These are phyloP conservation scores for Euclidium syriacum DNA, from an alignment of 345 rosid species.

Conservation along the genomic window DNA sequence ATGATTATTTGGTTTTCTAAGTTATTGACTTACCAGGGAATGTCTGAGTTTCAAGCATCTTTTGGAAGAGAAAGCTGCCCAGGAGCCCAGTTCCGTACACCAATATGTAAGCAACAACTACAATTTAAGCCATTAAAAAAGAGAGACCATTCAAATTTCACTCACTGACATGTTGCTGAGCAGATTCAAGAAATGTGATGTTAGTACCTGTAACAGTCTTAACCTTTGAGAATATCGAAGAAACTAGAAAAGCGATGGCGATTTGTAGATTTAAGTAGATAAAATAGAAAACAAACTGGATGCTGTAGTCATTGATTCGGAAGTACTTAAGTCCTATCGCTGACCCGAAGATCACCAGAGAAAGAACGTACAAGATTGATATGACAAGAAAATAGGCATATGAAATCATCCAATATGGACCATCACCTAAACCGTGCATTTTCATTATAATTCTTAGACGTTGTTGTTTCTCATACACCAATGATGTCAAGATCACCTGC, in stretches of 20 bases:
- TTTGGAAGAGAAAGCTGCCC: conserved; percentile 65
- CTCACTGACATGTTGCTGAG: background rate
- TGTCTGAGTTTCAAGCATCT: conserved; percentile 52
- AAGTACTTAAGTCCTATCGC: conserved; percentile 76
- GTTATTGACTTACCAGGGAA: conserved; percentile 81
- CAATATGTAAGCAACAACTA: conserved; percentile 61
- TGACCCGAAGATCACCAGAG: conserved; percentile 73
- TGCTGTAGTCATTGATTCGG: conserved; percentile 56
- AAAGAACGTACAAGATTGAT: conserved; percentile 53
- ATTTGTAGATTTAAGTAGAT: conserved; percentile 81
- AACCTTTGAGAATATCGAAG: conserved; percentile 61
- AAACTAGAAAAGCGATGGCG: conserved; percentile 60
- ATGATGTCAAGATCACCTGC: conserved; percentile 60
- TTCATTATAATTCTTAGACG: conserved; percentile 87
- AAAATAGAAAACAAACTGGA: conserved; percentile 67
- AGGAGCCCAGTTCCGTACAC: conserved; percentile 85
- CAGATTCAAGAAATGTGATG: background rate
- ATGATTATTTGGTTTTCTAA: too few species aligned
- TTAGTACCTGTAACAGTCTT: conserved; percentile 87
- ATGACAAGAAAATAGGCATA: conserved; percentile 69
- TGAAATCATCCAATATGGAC: conserved; percentile 88
- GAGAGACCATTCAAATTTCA: background rate
- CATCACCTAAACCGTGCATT: conserved; percentile 97
- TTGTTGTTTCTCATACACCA: conserved; percentile 83
- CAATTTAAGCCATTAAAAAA: too few species aligned